Base-by-base conservation (phyloP, 2,329 filamentous ascomycete genomes). In the Epichloe uncinata region DNA sequence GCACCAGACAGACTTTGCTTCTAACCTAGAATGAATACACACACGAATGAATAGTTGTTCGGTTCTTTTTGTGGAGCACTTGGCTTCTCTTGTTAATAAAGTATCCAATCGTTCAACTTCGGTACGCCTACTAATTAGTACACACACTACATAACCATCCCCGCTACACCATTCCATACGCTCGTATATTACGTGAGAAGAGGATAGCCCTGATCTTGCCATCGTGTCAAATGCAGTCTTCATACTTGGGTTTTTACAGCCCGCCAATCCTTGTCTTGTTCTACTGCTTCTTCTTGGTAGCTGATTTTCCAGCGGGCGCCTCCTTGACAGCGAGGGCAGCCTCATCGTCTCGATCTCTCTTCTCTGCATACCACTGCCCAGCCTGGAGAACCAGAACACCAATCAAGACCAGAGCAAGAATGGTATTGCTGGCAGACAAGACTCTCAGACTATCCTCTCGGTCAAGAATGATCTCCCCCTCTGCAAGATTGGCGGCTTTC, bases 331-430 rank as follows among this genome's bases (percentile, higher is more conserved):
- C 78, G 55, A 84, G 74, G 63, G 79, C 77, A 61, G 79, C 80
- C 50, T 78, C 74, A 67, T 96, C 90, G 64, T 90, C 85, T 61
- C 77, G 76, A 68, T 97, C 90, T 71, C 94, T 94, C 63, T 87
- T 78, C 77, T 97, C 90, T 26, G 93, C 93, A 71, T 98, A 98
- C 93, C 91, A 97, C 76, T 97, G 88, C 11, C 93, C 93, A 20
- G 88, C 88, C 78, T 98, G 93, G 62, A 98, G 70, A 35, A 96
- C 87, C 56, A 98, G 66, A 9, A 98, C 87, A 5, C 93, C 93
- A 3, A 97, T 83, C 48, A 98, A 71, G 33, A 98, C 88, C 42
- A 98, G 77, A 36, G 91, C 93, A 51, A 97, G 70, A 63, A 98
- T 98, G 3, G 93, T 97, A 69, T 98, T 95, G 67, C 88, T 95